Evolutionary conservation across 2,329 filamentous ascomycete genomes (phyloP).

Genomic region (Fusarium sp.): DNA sequence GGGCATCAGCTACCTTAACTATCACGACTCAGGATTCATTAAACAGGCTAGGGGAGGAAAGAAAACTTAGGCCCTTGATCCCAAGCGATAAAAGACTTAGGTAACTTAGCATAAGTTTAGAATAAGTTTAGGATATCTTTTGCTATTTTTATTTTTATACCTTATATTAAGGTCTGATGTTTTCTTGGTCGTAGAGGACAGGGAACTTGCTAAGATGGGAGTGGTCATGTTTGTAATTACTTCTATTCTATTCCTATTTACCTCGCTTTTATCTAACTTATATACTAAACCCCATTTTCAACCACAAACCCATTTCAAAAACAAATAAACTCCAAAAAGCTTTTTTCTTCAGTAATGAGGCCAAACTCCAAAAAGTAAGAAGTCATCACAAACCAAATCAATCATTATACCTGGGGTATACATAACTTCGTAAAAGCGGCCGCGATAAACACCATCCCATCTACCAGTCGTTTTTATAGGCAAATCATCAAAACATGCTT

Average conservation of each 20-base stretch:
- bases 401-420: conserved; percentile 10
- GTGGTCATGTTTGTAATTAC: background rate
- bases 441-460: conserved; percentile 3
- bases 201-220: background rate
- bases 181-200: too few relatives aligned
- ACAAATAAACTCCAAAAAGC: background rate
- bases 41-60: background rate
- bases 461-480: background rate
- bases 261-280: background rate
- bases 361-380: background rate
- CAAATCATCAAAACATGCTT: conserved; percentile 1
- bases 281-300: background rate
- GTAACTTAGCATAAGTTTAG: too few relatives aligned
- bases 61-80: too few relatives aligned
- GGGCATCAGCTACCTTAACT: conserved; percentile 20
- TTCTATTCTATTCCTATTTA: conserved; percentile 23
- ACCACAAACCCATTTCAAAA: background rate
- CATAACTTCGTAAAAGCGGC: conserved; percentile 16
- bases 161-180: too few relatives aligned
- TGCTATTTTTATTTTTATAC: too few relatives aligned
- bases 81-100: too few relatives aligned
- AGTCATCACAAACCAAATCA: background rate
- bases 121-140: too few relatives aligned
- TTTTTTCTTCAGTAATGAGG: conserved; percentile 5
- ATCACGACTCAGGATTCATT: conserved; percentile 3